These are phyloP conservation scores for Clarireedia paspali DNA, from an alignment of 2,329 filamentous ascomycete species.

Conservation along the genomic window DNA sequence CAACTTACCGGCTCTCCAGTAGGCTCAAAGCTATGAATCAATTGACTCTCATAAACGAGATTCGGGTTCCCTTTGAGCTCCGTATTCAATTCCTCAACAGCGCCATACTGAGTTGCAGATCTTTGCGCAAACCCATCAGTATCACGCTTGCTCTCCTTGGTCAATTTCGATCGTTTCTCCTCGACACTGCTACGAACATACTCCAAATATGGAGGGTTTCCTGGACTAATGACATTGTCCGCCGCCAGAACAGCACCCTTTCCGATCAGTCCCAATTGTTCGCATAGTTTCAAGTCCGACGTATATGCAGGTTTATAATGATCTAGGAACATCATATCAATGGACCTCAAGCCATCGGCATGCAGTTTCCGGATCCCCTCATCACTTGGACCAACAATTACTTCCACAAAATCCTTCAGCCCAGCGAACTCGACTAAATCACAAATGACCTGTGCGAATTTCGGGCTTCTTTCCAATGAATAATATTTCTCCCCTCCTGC, in stretches of 20 bases:
- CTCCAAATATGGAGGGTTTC: slow-evolving; percentile 61
- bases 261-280: slow-evolving; percentile 57
- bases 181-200: slow-evolving; percentile 60
- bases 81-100: slow-evolving; percentile 32
- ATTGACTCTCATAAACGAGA: slow-evolving; percentile 56
- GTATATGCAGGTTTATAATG: slow-evolving; percentile 74
- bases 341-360: slow-evolving; percentile 23
- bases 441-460: slow-evolving; percentile 63
- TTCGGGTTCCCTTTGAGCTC: slow-evolving; percentile 49
- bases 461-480: slow-evolving; percentile 65
- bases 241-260: slow-evolving; percentile 57
- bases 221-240: slow-evolving; percentile 65
- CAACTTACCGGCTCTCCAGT: slow-evolving; percentile 54
- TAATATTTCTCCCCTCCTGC: slow-evolving; percentile 60
- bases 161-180: slow-evolving; percentile 46
- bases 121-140: slow-evolving; percentile 27
- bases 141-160: slow-evolving; percentile 36
- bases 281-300: slow-evolving; percentile 68
- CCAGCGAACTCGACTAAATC: slow-evolving; percentile 68
- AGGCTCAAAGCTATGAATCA: slow-evolving; percentile 60
- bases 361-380: slow-evolving; percentile 54
- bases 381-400: slow-evolving; percentile 63
- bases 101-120: slow-evolving; percentile 24
- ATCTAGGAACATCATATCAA: slow-evolving; percentile 54
- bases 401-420: slow-evolving; percentile 59